Percentiles rank a stretch among this genome's conserved stretches.
Evolutionary conservation across 805 yeast species (phyloP).

Genomic region (Candida manassasensis): DNA sequence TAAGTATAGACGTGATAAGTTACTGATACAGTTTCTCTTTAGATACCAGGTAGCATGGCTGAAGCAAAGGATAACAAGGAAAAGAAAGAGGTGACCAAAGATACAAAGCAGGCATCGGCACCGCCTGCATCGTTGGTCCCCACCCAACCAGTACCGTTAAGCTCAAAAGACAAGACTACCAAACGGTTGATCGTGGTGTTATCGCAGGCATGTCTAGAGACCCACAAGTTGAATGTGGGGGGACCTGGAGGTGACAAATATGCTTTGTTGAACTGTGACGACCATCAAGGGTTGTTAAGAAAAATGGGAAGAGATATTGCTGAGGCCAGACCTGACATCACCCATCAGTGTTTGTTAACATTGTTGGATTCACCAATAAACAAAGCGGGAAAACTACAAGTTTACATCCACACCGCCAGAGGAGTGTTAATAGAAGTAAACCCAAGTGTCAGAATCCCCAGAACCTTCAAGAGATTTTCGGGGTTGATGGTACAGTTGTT

Average conservation of each 20-base stretch:
- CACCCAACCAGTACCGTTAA: conserved; percentile 73
- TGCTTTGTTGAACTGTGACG: conserved; percentile 93
- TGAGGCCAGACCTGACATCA: conserved; percentile 98
- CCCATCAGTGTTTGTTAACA: conserved; percentile 95
- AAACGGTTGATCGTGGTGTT: conserved; percentile 90
- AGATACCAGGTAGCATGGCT: conserved; percentile 5
- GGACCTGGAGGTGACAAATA: conserved; percentile 81
- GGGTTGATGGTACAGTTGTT: conserved; percentile 96
- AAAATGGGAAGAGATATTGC: conserved; percentile 97
- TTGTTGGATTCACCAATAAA: conserved; percentile 95
- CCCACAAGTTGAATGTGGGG: conserved; percentile 82
- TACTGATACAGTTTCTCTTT: too few species aligned
- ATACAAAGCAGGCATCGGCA: conserved; percentile 15
- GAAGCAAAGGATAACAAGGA: conserved; percentile 8
- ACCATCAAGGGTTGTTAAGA: conserved; percentile 91
- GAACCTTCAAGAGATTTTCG: conserved; percentile 95
- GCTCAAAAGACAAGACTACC: conserved; percentile 80
- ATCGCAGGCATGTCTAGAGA: conserved; percentile 92
- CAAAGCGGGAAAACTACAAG: conserved; percentile 95
- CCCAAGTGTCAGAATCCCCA: conserved; percentile 94
- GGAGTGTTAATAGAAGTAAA: conserved; percentile 94
- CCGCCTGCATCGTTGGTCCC: conserved; percentile 75
- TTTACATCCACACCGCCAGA: conserved; percentile 90
- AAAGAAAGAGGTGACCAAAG: neutral
- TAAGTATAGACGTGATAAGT: too few species aligned